Conservation (phyloP, 2,329 filamentous ascomycete genomes). For the Phialophora expanda region DNA sequence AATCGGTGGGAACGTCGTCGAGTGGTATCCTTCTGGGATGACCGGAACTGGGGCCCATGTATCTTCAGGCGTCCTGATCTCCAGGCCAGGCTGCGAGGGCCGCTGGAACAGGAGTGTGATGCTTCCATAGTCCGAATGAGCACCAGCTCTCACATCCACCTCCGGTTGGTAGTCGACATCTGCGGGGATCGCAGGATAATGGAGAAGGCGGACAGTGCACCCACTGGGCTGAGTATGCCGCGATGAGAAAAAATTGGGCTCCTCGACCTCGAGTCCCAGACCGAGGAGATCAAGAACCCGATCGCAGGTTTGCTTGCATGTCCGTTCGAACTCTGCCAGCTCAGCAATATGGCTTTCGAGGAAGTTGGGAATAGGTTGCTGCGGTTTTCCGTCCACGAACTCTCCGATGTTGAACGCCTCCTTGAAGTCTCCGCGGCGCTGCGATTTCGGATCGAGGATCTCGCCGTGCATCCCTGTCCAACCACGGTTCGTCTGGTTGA, state of each 20-base stretch:
- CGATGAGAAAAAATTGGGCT: constrained; percentile 41
- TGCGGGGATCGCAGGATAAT: constrained; percentile 67
- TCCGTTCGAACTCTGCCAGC: constrained; percentile 69
- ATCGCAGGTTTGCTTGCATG: constrained; percentile 74
- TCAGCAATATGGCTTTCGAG: constrained; percentile 65
- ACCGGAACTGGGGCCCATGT: constrained; percentile 73
- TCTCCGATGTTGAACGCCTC: constrained; percentile 95
- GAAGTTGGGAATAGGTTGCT: constrained; percentile 75
- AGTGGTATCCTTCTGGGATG: constrained; percentile 57
- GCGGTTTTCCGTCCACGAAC: constrained; percentile 70
- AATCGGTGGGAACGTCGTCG: constrained; percentile 68
- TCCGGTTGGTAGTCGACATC: constrained; percentile 53
- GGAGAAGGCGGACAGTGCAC: constrained; percentile 71
- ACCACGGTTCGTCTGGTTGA: constrained; percentile 78
- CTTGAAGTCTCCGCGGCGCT: constrained; percentile 85
- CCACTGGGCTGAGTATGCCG: constrained; percentile 62
- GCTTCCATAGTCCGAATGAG: constrained; percentile 50
- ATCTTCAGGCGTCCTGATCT: constrained; percentile 69
- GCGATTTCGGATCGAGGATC: constrained; percentile 80
- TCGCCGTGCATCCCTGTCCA: constrained; percentile 90
- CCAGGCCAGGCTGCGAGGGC: constrained; percentile 81
- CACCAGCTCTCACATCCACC: constrained; percentile 77
- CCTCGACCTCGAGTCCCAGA: constrained; percentile 69
- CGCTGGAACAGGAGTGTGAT: constrained; percentile 81
- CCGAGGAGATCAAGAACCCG: constrained; percentile 78